A percentile compares a stretch with the other conserved stretches of the same genome.
These are phyloP conservation scores for Metrosideros polymorpha DNA, from an alignment of 441 rosid genomes.

Conservation along the genomic window DNA sequence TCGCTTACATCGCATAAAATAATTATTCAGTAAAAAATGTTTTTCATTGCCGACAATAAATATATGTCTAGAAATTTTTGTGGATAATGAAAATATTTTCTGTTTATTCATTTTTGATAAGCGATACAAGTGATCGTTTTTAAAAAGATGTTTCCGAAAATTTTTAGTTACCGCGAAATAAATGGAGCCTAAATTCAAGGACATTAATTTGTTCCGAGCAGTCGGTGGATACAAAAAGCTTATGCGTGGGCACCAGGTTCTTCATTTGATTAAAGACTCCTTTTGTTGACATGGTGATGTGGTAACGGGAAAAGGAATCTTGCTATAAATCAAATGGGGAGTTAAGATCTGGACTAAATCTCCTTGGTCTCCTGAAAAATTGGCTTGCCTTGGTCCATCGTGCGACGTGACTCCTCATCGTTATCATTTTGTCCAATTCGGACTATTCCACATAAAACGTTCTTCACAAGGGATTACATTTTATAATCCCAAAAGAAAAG, in stretches of 20 bases:
- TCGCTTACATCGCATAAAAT: accelerated
- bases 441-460: neutral
- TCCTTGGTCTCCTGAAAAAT: neutral
- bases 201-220: accelerated
- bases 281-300: neutral
- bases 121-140: accelerated
- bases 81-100: too few species aligned
- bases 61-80: too few species aligned
- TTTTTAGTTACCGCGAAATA: accelerated
- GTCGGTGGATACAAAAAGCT: neutral
- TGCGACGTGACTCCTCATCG: neutral
- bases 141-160: accelerated
- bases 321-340: neutral
- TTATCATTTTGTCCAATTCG: neutral
- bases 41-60: too few species aligned
- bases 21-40: neutral
- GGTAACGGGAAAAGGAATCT: neutral
- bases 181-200: accelerated
- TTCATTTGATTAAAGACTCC: neutral
- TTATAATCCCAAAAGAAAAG: neutral
- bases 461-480: neutral
- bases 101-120: accelerated
- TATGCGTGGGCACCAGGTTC: neutral
- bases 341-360: too few species aligned
- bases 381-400: neutral